Conservation (phyloP, 306 rosid species). For the Myrica gale region DNA sequence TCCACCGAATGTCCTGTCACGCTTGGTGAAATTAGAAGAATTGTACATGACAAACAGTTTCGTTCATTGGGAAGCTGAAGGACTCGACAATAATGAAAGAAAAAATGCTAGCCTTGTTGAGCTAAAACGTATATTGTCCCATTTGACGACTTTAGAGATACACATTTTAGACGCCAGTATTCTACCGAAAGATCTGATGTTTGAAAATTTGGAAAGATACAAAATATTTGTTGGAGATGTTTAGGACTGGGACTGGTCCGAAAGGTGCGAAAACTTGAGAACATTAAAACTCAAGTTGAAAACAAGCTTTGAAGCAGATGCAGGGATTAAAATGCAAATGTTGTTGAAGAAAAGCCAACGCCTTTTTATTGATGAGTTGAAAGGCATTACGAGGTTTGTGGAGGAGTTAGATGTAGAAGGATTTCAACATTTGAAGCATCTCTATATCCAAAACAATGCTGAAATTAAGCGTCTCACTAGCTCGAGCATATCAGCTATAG, state of each 20-base stretch:
- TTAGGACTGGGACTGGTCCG: neutral
- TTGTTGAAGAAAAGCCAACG: neutral
- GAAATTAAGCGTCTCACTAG: neutral
- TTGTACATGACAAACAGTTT: neutral
- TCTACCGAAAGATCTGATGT: neutral
- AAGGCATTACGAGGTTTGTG: neutral
- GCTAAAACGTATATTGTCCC: neutral
- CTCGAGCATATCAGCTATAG: neutral
- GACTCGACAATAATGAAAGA: neutral
- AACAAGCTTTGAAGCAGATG: neutral
- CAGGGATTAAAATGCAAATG: neutral
- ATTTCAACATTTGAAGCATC: constrained; percentile 8
- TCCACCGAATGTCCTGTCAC: constrained; percentile 6
- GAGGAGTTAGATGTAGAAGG: constrained; percentile 1
- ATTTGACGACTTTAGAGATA: neutral
- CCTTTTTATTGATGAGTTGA: neutral
- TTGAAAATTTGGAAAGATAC: constrained; percentile 1
- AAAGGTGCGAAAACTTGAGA: neutral
- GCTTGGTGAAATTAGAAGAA: neutral
- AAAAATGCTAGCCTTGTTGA: constrained; percentile 9
- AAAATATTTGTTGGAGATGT: neutral
- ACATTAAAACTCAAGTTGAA: neutral
- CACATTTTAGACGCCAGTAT: neutral
- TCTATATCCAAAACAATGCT: neutral
- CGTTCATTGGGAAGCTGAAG: constrained; percentile 2